phyloP scores from a whole-genome alignment of 2,329 filamentous ascomycete species.

The Aspergillus sp. region DNA sequence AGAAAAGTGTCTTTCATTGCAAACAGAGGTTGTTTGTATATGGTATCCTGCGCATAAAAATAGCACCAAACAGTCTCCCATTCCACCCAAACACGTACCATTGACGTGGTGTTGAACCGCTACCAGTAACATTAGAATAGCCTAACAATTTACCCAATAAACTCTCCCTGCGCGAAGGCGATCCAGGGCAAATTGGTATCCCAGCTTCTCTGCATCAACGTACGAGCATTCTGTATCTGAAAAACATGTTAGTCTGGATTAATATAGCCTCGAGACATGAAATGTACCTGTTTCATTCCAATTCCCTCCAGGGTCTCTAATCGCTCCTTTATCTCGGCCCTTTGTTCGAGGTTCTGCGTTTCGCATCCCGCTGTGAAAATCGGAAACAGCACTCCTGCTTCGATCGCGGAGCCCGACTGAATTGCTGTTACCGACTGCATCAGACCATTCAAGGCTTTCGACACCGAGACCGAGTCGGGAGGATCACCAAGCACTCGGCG shows the following conservation, averaged over 20 bases:
- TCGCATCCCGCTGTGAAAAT: constrained; percentile 84
- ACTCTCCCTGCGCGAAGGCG: constrained; percentile 39
- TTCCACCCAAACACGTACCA: neutral
- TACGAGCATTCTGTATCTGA: constrained; percentile 42
- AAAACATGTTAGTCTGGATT: neutral
- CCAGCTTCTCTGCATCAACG: constrained; percentile 43
- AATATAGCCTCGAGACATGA: neutral
- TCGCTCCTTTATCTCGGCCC: constrained; percentile 63
- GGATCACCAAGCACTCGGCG: constrained; percentile 68
- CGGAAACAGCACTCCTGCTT: constrained; percentile 74
- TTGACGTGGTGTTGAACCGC: neutral
- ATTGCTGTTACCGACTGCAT: constrained; percentile 63
- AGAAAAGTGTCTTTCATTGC: neutral
- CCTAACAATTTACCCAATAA: constrained; percentile 31
- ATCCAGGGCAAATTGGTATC: constrained; percentile 39
- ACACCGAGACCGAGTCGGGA: constrained; percentile 59
- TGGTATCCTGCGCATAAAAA: neutral
- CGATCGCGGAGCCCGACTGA: constrained; percentile 65
- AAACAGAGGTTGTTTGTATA: neutral
- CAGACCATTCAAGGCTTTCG: constrained; percentile 63
- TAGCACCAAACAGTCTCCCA: neutral
- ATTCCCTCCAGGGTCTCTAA: constrained; percentile 68
- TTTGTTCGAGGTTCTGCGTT: constrained; percentile 56
- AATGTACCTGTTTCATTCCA: constrained; percentile 71
- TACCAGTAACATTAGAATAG: neutral